Evolutionary conservation across 495 filamentous ascomycete genomes (phyloP).

Genomic region (Zalerion maritima): DNA sequence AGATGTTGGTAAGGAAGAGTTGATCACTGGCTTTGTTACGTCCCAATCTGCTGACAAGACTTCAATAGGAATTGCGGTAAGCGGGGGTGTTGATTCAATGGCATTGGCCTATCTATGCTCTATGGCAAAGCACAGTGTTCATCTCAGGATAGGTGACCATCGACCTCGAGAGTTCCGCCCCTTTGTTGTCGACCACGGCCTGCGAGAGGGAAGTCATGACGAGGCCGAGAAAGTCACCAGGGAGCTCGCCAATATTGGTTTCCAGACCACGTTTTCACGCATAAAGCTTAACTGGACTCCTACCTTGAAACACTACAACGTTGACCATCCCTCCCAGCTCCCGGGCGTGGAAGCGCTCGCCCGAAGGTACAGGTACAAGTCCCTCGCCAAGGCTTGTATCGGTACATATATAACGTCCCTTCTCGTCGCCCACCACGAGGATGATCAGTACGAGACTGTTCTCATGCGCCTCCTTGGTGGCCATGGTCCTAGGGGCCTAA

Average conservation of each 20-base stretch:
- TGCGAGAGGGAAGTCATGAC: slow-evolving; percentile 47
- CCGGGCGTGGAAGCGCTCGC: slow-evolving; percentile 67
- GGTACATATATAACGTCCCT: slow-evolving; percentile 34
- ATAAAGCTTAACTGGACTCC: slow-evolving; percentile 29
- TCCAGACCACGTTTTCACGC: slow-evolving; percentile 6
- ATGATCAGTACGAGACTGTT: slow-evolving; percentile 80
- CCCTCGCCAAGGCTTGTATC: slow-evolving; percentile 47
- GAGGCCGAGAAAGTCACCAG: slow-evolving; percentile 51
- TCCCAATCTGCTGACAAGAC: not conserved
- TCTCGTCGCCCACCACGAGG: slow-evolving; percentile 68
- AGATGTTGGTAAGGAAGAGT: slow-evolving; percentile 17
- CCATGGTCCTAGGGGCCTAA: slow-evolving; percentile 47
- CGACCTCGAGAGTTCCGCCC: slow-evolving; percentile 34
- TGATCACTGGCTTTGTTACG: not conserved
- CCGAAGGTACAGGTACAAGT: slow-evolving; percentile 56
- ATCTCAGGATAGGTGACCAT: slow-evolving; percentile 21
- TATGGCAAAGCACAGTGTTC: slow-evolving; percentile 11
- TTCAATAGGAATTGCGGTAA: slow-evolving; percentile 60
- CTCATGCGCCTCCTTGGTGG: slow-evolving; percentile 54
- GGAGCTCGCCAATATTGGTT: slow-evolving; percentile 28
- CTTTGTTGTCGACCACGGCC: slow-evolving; percentile 67
- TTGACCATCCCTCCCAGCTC: slow-evolving; percentile 23
- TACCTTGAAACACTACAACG: slow-evolving; percentile 4
- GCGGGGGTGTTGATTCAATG: slow-evolving; percentile 94
- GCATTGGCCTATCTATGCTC: slow-evolving; percentile 66